phyloP scores from a whole-genome alignment of 768 basidiomycete genomes.

The Omphalotus guepiniiformis region DNA sequence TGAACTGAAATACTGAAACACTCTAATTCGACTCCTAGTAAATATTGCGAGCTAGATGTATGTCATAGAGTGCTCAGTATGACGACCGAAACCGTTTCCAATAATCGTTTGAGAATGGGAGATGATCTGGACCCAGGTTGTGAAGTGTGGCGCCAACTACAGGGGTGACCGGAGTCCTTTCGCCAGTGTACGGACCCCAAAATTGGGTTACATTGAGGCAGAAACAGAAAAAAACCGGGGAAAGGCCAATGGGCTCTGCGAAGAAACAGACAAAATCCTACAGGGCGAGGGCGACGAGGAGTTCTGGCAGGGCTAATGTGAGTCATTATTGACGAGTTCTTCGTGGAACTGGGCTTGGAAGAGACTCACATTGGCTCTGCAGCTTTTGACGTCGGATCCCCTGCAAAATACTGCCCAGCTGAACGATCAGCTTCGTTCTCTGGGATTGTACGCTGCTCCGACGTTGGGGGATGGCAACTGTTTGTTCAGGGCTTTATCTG shows the following conservation, averaged over 20 bases:
- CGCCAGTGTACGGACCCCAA: too few relatives aligned
- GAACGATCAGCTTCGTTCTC: conserved; percentile 64
- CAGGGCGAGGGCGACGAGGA: conserved; percentile 5
- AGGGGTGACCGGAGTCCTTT: too few relatives aligned
- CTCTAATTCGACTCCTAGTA: too few relatives aligned
- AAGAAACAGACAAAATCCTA: conserved; percentile 9
- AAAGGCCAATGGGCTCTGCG: conserved; percentile 8
- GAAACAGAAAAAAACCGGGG: not conserved
- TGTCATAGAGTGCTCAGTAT: too few relatives aligned
- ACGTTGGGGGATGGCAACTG: conserved; percentile 92
- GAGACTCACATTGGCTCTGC: not conserved
- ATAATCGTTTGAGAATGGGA: too few relatives aligned
- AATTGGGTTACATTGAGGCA: too few relatives aligned
- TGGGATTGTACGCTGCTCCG: conserved; percentile 84
- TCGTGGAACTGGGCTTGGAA: not conserved
- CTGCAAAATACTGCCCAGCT: conserved; percentile 62
- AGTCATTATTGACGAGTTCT: not conserved
- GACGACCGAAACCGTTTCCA: too few relatives aligned
- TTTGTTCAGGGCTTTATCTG: conserved; percentile 85
- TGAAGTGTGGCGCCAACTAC: too few relatives aligned
- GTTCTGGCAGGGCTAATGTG: conserved; percentile 6
- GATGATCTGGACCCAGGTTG: too few relatives aligned
- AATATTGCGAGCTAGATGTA: too few relatives aligned
- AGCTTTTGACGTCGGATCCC: conserved; percentile 54
- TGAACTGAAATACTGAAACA: too few relatives aligned